Percentiles rank a stretch among this genome's conserved stretches.
Conservation (phyloP, 352 stramenopile genomes). For the Aphanomyces invadans region DNA sequence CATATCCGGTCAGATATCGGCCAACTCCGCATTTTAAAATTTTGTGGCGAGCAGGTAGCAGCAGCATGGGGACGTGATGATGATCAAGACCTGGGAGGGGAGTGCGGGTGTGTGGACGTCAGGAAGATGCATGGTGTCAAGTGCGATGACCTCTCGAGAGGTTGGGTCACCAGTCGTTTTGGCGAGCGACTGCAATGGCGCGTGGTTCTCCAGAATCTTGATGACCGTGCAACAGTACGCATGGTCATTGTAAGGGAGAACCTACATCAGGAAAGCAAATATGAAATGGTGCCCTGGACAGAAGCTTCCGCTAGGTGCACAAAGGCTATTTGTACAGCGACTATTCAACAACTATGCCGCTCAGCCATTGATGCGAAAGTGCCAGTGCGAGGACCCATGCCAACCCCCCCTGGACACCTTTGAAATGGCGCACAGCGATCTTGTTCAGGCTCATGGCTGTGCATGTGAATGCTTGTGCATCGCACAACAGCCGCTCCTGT, state of each 20-base stretch:
- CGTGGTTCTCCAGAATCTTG: slow-evolving; percentile 23
- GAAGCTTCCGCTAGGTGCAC: slow-evolving; percentile 1
- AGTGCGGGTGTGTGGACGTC: slow-evolving; percentile 1
- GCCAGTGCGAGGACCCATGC: background rate
- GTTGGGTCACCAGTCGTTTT: slow-evolving; percentile 22
- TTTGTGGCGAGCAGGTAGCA: background rate
- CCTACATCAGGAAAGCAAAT: slow-evolving; percentile 1
- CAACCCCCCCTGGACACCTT: background rate
- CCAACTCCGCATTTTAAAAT: background rate
- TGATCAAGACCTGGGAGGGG: background rate
- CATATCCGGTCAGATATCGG: background rate
- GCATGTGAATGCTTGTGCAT: slow-evolving; percentile 13
- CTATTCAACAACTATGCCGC: background rate
- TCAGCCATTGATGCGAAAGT: slow-evolving; percentile 16
- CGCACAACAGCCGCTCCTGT: background rate
- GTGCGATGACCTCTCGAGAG: background rate
- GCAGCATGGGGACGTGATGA: slow-evolving; percentile 15
- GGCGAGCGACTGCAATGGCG: slow-evolving; percentile 21
- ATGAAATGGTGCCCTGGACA: slow-evolving; percentile 17
- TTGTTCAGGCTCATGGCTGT: background rate
- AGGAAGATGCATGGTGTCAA: slow-evolving; percentile 13
- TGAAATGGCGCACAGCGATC: background rate
- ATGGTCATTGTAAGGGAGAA: slow-evolving; percentile 25
- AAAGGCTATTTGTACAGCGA: slow-evolving; percentile 26
- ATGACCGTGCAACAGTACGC: slow-evolving; percentile 21